phyloP scores from a whole-genome alignment of 2,329 filamentous ascomycete genomes.

The Fusarium brevicatenulatum region DNA sequence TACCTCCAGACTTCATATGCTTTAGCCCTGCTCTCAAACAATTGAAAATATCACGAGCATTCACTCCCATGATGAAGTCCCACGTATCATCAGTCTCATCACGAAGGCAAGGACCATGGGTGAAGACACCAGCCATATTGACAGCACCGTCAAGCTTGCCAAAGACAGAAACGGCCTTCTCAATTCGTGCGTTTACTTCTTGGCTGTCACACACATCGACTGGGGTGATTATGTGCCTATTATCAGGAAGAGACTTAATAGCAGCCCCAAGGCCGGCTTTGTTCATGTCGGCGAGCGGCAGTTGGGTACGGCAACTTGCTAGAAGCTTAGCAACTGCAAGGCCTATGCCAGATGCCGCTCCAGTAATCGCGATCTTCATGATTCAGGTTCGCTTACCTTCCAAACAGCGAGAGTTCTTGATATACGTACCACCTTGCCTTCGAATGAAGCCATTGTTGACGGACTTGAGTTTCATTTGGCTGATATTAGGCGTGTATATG shows the following conservation, averaged over 20 bases:
- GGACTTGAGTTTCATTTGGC: rapidly evolving
- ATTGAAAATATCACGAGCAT: neutral
- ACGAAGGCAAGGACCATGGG: neutral
- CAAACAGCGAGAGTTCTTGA: rapidly evolving
- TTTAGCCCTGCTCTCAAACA: neutral
- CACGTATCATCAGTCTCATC: neutral
- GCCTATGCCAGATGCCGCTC: neutral
- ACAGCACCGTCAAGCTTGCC: neutral
- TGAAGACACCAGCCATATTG: neutral
- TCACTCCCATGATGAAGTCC: neutral
- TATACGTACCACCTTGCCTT: neutral
- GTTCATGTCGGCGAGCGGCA: neutral
- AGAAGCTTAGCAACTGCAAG: neutral
- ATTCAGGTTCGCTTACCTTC: too few relatives aligned
- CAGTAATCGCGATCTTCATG: neutral
- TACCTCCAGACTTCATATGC: neutral
- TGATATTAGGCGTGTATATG: neutral
- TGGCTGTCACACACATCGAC: neutral
- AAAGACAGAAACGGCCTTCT: neutral
- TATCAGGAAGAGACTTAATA: rapidly evolving
- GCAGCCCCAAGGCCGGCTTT: neutral
- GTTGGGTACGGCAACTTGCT: neutral
- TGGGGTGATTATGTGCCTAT: neutral
- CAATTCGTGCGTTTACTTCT: rapidly evolving
- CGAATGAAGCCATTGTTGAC: neutral